Evolutionary conservation across 441 rosid genomes (phyloP), one percentile per base, ranked within the genome.

Genomic region (Lepidium campestre): DNA sequence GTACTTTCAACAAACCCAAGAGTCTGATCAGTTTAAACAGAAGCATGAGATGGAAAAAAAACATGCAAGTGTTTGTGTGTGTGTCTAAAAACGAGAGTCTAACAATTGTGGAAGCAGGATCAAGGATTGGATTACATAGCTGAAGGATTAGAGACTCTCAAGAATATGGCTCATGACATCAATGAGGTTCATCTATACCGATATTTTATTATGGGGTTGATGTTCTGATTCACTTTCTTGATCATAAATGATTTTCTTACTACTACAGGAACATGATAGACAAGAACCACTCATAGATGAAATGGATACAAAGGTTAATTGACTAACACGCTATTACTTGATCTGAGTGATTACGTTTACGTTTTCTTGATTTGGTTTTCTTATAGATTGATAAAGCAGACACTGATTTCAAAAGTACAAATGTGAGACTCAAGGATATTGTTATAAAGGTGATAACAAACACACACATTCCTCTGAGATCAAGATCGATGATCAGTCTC

Each of bases 251-350:
- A 31, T 20, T 40, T 55, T 67, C 31, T 58, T 55, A n/a, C 18
- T 37, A 19, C 40, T 48, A 5, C 80, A 85, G 83, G 87, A 85
- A 72, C 17, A 83, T 6, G 87, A 85, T 78, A 67, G 86, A 36
- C 90, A 85, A 71, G 78, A 65, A 50, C 85, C 83, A 36, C 62
- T 86, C 41, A 74, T 83, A 80, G 85, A 83, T 76, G 86, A 86
- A 70, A 83, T 82, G 20, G 86, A 83, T 63, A 79, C 76, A 18
- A 83, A 86, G 86, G 91, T 83, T 48, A 37, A 29, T 31, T 7
- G 6, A 49, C 34, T 1, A 29, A 7, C 61, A 22, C 45, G 18
- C 22, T 45, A 37, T 27, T 70, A 4, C 22, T 50, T 32, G 18
- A 37, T 42, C 2, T 15, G 23, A 2, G 32, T 42, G 2, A 7